These are phyloP conservation scores for Primulina huaijiensis DNA, from an alignment of 257 asterid genomes.

Conservation along the genomic window DNA sequence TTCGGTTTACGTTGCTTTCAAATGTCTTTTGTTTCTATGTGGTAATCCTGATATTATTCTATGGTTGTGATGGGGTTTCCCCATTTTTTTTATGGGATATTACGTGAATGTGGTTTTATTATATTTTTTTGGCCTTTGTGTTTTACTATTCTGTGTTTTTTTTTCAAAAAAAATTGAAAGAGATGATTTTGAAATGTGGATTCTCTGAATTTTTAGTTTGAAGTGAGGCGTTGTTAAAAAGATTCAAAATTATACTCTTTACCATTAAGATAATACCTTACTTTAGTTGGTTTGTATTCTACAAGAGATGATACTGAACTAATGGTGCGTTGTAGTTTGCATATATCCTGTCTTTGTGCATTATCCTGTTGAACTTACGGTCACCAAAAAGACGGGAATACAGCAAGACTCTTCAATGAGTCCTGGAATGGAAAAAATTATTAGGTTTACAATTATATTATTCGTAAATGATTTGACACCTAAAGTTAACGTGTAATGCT, in stretches of 20 bases:
- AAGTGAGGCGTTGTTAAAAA: conserved; percentile 16
- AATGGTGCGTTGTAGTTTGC: conserved; percentile 4
- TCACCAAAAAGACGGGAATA: background rate
- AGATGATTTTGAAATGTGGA: conserved; percentile 11
- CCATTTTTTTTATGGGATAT: background rate
- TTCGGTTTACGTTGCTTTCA: conserved; percentile 8
- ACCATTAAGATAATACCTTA: background rate
- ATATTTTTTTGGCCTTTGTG: conserved; percentile 2
- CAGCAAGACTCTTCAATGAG: background rate
- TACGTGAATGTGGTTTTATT: conserved; percentile 9
- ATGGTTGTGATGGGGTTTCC: conserved; percentile 20
- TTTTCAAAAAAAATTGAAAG: background rate
- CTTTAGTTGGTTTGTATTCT: background rate
- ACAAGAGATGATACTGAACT: conserved; percentile 1
- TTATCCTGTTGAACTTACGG: background rate
- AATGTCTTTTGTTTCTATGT: conserved; percentile 10
- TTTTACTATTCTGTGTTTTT: conserved; percentile 16
- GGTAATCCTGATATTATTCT: conserved; percentile 12
- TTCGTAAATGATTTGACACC: background rate
- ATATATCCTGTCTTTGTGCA: conserved; percentile 12
- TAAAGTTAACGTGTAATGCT: background rate
- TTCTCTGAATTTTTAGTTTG: conserved; percentile 17
- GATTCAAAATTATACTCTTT: background rate
- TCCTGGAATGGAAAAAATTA: background rate
- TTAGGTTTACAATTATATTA: too few relatives aligned